Evolutionary conservation across 1,284 basidiomycete species (phyloP), one percentile per base, ranked within the genome.

Genomic region (Puccinia coronata): DNA sequence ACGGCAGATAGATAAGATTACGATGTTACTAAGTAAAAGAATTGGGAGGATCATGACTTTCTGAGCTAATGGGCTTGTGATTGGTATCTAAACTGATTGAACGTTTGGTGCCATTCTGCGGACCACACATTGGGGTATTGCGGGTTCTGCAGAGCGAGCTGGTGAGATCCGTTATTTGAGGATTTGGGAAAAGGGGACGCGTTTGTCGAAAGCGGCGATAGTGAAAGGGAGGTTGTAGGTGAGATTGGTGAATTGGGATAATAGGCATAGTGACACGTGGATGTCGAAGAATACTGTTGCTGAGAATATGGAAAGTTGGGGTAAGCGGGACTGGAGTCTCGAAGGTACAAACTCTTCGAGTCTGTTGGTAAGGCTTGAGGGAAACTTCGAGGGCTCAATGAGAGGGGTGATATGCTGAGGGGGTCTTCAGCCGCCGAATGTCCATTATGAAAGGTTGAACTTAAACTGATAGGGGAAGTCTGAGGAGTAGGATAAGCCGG

Each of bases 101-200:
- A 76, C 28, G 57, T 63, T 34, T 76, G 73, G 65, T 76, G 73
- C 73, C 73, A 76, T 61, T 76, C 73, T 36, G 20, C 25, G 23
- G 73, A 76, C 73, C 73, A 76, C 51, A 76, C 39, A 25, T 47
- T 34, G 23, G 57, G 43, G 49, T 73, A 28, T 36, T 41, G 51
- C 41, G 49, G 71, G n/a, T 63, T 63, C 2, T 63, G 28, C 5
- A 49, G 6, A 25, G 31, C 31, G 57, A 43, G 39, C 57, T 47
- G 73, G 39, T 57, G 41, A 55, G 6, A 55, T 49, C 41, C 25
- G 25, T 47, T 47, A n/a, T 39, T 31, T 23, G 39, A 16, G n/a
- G 41, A 25, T 12, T 34, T n/a, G 36, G 39, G 18, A 43, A 63
- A 61, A 8, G 28, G 5, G 1, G 55, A 36, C 20, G 73, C 49